phyloP scores from a whole-genome alignment of 148 eudicot genomes.

The Chenopodium album region DNA sequence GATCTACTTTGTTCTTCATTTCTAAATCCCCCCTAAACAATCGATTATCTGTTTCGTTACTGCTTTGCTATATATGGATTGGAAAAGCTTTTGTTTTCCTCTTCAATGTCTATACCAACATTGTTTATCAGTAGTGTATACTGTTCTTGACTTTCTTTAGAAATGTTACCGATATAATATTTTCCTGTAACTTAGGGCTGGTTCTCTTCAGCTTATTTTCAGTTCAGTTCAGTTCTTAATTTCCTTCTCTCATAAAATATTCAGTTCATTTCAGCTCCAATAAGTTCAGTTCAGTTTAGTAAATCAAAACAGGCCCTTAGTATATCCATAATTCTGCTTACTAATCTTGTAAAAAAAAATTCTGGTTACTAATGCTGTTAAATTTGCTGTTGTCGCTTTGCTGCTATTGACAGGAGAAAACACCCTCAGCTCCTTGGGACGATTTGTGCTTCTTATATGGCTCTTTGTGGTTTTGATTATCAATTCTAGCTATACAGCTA shows the following conservation, averaged over 20 bases:
- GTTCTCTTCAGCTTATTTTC: too few relatives aligned
- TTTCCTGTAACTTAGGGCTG: background rate
- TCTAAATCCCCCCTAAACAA: background rate
- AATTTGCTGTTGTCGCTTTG: background rate
- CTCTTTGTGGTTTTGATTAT: conserved; percentile 76
- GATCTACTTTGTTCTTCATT: background rate
- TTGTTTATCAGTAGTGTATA: background rate
- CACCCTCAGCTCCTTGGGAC: conserved; percentile 71
- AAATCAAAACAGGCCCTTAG: background rate
- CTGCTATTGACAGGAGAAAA: conserved; percentile 58
- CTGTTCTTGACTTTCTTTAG: background rate
- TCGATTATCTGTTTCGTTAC: background rate
- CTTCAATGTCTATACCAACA: background rate
- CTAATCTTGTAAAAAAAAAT: background rate
- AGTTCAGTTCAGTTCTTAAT: too few relatives aligned
- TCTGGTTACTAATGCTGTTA: background rate
- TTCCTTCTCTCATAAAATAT: too few relatives aligned
- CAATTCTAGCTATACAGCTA: conserved; percentile 91
- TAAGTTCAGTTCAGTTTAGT: too few relatives aligned
- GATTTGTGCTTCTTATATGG: conserved; percentile 75
- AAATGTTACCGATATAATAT: background rate
- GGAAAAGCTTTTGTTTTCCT: background rate
- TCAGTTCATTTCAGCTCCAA: too few relatives aligned
- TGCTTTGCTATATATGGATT: background rate
- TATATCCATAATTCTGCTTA: background rate